Evolutionary conservation across 179 eudicot species (phyloP).

Genomic region (Spergularia azorica): DNA sequence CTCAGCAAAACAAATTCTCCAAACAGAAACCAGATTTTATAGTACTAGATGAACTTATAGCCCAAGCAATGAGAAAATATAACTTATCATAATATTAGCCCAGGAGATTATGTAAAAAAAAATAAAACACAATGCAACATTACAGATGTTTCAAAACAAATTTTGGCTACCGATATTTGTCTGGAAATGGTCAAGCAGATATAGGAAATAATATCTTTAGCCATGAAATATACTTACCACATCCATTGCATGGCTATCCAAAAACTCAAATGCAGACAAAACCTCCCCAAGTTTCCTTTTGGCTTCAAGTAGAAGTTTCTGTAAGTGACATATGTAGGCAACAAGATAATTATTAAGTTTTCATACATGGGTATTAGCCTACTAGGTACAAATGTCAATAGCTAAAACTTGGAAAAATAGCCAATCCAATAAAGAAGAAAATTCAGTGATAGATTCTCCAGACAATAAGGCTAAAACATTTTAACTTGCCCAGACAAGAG

Average conservation of each 20-base stretch:
- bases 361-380: constrained; percentile 4
- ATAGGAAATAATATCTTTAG: neutral
- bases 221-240: constrained; percentile 49
- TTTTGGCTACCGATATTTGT: neutral
- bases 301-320: constrained; percentile 90
- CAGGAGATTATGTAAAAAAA: neutral
- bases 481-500: neutral
- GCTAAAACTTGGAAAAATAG: neutral
- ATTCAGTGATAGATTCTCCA: constrained; percentile 3
- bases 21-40: neutral
- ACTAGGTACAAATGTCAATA: neutral
- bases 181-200: neutral
- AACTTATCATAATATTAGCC: neutral
- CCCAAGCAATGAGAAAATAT: neutral
- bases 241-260: constrained; percentile 85
- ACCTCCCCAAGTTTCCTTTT: constrained; percentile 92
- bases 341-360: constrained; percentile 13
- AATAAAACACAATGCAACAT: neutral
- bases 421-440: neutral
- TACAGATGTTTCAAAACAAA: constrained; percentile 1
- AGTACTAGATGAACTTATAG: neutral
- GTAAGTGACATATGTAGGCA: constrained; percentile 24
- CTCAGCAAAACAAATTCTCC: neutral
- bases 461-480: neutral
- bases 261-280: constrained; percentile 94